Base-by-base conservation (phyloP, 2,329 filamentous ascomycete species). In the Leptographium procerum region DNA sequence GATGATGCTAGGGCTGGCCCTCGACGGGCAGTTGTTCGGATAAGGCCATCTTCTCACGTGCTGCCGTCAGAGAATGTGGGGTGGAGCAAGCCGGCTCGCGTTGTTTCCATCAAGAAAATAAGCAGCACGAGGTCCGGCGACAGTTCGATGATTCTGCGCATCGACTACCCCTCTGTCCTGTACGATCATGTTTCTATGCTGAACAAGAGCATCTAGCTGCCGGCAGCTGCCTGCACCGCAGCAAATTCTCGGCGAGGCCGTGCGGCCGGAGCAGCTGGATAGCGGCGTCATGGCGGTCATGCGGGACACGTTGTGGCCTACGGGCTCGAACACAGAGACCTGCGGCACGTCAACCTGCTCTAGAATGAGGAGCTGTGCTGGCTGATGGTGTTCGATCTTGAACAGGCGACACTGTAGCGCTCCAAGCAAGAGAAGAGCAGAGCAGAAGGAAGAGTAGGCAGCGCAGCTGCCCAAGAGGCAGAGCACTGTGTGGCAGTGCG, bases 381-480 rank as follows among this genome's bases (percentile, higher is more conserved):
- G 31, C 45, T 52, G 22, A 57, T 57, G 47, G 34, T 57, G 31
- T n/a, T 57, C 16, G 55, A 57, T 24, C 52, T 57, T 57, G 55
- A 57, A 43, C 40, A 13, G 43, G 36, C 53, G 36, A 55, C 52
- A 8, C 7, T 55, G 31, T 5, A 6, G 9, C 33, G 33, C 19
- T 7, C 31, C 8, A 50, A 50, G 47, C 47, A 24, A 4, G 24
- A 26, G 47, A 26, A 24, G 24, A 50, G 47, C 47, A 24, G 31
- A 10, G 31, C 6, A 33, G 31, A 10, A 10, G 31, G 31, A 33
- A 10, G 31, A 10, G 31, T 5, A 33, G 31, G 31, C n/a, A n/a
- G n/a, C n/a, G n/a, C n/a, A n/a, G n/a, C n/a, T n/a, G n/a, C n/a
- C n/a, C n/a, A n/a, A 10, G 31, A 10, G 31, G 31, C 6, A 33